These are phyloP conservation scores for Russula earlei DNA, from an alignment of 768 basidiomycete species.

Conservation along the genomic window DNA sequence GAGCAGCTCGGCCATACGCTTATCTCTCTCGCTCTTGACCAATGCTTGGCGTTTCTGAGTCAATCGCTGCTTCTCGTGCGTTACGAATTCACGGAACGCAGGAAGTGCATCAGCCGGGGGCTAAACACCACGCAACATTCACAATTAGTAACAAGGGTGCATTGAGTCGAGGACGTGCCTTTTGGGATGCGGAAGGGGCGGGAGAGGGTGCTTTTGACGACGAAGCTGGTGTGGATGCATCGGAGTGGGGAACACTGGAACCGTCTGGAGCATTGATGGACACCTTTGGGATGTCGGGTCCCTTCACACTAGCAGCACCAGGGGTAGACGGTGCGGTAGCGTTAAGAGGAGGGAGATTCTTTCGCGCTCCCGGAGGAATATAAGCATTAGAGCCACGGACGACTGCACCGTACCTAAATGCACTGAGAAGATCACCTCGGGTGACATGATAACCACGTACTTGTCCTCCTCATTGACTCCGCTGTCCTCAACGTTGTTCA, in stretches of 20 bases:
- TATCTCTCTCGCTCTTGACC: slow-evolving; percentile 90
- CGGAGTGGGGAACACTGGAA: slow-evolving; percentile 31
- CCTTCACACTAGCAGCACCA: slow-evolving; percentile 25
- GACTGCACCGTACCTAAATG: slow-evolving; percentile 79
- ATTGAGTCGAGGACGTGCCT: slow-evolving; percentile 33
- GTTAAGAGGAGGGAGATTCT: slow-evolving; percentile 25
- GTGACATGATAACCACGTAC: slow-evolving; percentile 35
- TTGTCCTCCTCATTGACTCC: slow-evolving; percentile 92
- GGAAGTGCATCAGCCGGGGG: slow-evolving; percentile 67
- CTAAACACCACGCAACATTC: slow-evolving; percentile 27
- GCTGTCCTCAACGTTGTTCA: slow-evolving; percentile 44
- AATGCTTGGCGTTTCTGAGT: slow-evolving; percentile 86
- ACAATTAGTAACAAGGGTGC: neutral
- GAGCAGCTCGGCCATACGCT: slow-evolving; percentile 84
- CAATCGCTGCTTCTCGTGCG: slow-evolving; percentile 80
- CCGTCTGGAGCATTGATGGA: slow-evolving; percentile 76
- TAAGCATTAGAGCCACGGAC: slow-evolving; percentile 84
- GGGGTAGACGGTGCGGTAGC: slow-evolving; percentile 25
- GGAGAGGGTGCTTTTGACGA: slow-evolving; percentile 58
- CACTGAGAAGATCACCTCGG: slow-evolving; percentile 23
- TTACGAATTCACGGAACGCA: slow-evolving; percentile 89
- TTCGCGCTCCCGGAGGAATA: slow-evolving; percentile 86
- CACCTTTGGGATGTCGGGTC: slow-evolving; percentile 57
- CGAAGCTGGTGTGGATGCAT: slow-evolving; percentile 35
- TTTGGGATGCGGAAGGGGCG: slow-evolving; percentile 41